phyloP scores from a whole-genome alignment of 2,329 filamentous ascomycete species.

The Alternaria dauci region DNA sequence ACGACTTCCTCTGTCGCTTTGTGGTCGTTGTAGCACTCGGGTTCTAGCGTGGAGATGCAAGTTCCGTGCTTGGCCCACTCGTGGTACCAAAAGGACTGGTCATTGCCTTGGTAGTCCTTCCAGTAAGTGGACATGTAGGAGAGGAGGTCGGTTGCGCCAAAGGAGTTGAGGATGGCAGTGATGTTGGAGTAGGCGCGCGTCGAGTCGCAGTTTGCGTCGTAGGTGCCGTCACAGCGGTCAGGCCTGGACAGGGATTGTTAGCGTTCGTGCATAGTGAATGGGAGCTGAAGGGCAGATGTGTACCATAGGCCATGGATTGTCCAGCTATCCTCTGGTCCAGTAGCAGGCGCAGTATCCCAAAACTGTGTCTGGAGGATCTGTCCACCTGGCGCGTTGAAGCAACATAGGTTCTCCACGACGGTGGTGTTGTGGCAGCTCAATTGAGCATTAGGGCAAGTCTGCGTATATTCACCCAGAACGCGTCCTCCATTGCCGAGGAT shows the following conservation, averaged over 20 bases:
- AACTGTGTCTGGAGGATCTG: conserved; percentile 79
- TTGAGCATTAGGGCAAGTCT: conserved; percentile 51
- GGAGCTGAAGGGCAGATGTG: conserved; percentile 23
- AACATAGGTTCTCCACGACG: conserved; percentile 71
- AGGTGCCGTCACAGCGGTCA: conserved; percentile 72
- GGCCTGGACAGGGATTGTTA: conserved; percentile 43
- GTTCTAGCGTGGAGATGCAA: conserved; percentile 73
- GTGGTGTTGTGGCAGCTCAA: conserved; percentile 72
- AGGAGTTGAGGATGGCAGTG: conserved; percentile 65
- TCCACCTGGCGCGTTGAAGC: conserved; percentile 76
- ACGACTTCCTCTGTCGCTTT: conserved; percentile 69
- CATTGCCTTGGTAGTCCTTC: conserved; percentile 72
- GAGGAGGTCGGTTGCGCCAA: conserved; percentile 65
- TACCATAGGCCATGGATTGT: conserved; percentile 76
- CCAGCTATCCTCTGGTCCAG: conserved; percentile 74
- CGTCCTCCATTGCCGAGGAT: conserved; percentile 37
- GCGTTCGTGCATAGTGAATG: background rate
- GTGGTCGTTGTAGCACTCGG: conserved; percentile 68
- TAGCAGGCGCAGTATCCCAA: conserved; percentile 73
- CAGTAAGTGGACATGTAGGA: conserved; percentile 75
- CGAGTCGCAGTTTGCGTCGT: conserved; percentile 71
- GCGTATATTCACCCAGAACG: conserved; percentile 39
- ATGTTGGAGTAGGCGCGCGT: conserved; percentile 71
- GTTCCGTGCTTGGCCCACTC: conserved; percentile 79
- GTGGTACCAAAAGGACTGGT: conserved; percentile 73